These are phyloP conservation scores for Lonicera japonica DNA, from an alignment of 129 eudicot genomes.

Conservation along the genomic window DNA sequence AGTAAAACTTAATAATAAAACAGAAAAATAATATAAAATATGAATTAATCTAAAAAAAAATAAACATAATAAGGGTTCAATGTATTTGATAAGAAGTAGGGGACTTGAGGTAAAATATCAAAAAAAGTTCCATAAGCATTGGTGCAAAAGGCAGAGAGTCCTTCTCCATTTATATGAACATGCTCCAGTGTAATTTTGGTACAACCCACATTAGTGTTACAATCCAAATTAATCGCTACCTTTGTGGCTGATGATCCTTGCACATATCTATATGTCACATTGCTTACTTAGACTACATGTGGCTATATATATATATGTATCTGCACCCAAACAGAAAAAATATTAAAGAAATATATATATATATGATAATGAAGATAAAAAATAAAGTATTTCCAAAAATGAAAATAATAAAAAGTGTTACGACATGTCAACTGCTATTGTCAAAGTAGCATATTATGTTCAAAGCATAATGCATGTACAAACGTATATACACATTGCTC, in stretches of 20 bases:
- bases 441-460: no score
- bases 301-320: slow-evolving; percentile 11
- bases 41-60: no score
- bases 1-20: no score
- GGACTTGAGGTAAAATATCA: slow-evolving; percentile 15
- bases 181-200: slow-evolving; percentile 13
- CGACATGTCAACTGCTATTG: no score
- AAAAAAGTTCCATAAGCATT: slow-evolving; percentile 16
- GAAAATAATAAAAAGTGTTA: no score
- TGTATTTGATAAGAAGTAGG: background rate
- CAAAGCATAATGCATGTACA: no score
- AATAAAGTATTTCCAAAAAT: no score
- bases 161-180: slow-evolving; percentile 14
- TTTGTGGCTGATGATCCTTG: slow-evolving; percentile 28
- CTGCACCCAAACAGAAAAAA: background rate
- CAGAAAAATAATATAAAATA: no score
- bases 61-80: no score
- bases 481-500: no score
- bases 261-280: slow-evolving; percentile 27
- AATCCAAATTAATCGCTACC: slow-evolving; percentile 26
- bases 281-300: slow-evolving; percentile 33
- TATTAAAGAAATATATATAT: no score
- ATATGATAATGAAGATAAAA: no score
- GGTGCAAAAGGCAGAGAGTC: slow-evolving; percentile 6
- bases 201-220: slow-evolving; percentile 25